Percentiles rank a stretch among this genome's conserved stretches.
Evolutionary conservation across 192 early-diverging fungal species (phyloP).

Genomic region (Rhizophagus clarus): DNA sequence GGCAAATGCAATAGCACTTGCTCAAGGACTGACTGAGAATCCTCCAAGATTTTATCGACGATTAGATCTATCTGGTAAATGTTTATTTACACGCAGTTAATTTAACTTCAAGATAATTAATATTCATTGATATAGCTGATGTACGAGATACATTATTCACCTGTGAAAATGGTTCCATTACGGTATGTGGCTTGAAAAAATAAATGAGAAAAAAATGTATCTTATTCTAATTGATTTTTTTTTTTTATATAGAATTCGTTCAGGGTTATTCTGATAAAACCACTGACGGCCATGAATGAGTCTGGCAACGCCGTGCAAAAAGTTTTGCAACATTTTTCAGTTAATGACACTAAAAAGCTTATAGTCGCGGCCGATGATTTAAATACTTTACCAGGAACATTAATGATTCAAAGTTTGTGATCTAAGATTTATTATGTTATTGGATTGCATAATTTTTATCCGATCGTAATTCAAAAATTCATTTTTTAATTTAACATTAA

Average conservation of each 20-base stretch:
- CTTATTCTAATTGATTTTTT: conserved; percentile 6
- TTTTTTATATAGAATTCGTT: conserved; percentile 47
- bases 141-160: conserved; percentile 55
- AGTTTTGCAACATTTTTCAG: conserved; percentile 49
- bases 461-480: background rate
- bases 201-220: background rate
- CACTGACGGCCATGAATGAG: conserved; percentile 58
- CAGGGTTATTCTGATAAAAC: conserved; percentile 58
- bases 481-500: background rate
- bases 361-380: conserved; percentile 64
- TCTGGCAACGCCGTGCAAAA: conserved; percentile 54
- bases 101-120: background rate
- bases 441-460: background rate
- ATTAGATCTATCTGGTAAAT: conserved; percentile 38
- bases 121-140: conserved; percentile 47
- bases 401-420: conserved; percentile 56
- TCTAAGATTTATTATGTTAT: background rate
- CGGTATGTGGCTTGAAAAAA: conserved; percentile 18
- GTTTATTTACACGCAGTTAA: background rate
- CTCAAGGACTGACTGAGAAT: conserved; percentile 36
- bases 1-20: conserved; percentile 57
- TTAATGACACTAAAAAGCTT: conserved; percentile 52
- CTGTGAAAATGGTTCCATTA: conserved; percentile 36
- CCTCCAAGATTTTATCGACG: conserved; percentile 43
- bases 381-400: conserved; percentile 56